phyloP scores from a whole-genome alignment of 345 rosid species.

The Hirschfeldia incana region DNA sequence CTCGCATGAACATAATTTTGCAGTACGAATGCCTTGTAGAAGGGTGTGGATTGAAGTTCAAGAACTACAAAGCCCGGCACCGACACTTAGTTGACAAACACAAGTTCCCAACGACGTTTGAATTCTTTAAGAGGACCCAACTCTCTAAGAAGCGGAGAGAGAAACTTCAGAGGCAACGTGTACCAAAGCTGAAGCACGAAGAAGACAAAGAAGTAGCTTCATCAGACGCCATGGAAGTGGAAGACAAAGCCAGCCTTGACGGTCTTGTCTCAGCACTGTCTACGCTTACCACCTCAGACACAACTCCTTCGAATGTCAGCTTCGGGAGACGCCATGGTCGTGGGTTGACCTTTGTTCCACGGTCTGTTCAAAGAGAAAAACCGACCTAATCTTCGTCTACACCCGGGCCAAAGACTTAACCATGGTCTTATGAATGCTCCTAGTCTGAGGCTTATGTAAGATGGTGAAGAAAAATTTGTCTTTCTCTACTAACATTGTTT shows the following conservation, averaged over 20 bases:
- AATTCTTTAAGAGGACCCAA: slow-evolving; percentile 69
- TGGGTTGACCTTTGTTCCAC: slow-evolving; percentile 74
- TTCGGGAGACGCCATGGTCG: slow-evolving; percentile 80
- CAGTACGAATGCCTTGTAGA: slow-evolving; percentile 96
- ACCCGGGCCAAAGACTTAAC: slow-evolving; percentile 36
- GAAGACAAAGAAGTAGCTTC: slow-evolving; percentile 35
- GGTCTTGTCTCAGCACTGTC: slow-evolving; percentile 84
- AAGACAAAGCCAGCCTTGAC: slow-evolving; percentile 55
- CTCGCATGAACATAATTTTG: slow-evolving; percentile 3
- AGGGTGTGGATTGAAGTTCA: slow-evolving; percentile 81
- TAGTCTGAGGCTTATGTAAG: slow-evolving; percentile 6
- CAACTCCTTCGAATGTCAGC: slow-evolving; percentile 75
- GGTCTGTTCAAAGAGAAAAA: slow-evolving; percentile 54
- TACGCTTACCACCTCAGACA: slow-evolving; percentile 66
- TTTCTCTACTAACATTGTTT: slow-evolving; percentile 3
- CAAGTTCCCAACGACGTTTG: slow-evolving; percentile 81
- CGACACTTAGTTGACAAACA: slow-evolving; percentile 88
- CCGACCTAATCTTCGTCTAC: slow-evolving; percentile 39
- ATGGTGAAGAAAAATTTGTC: slow-evolving; percentile 21
- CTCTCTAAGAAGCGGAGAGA: slow-evolving; percentile 83
- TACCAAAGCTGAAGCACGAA: slow-evolving; percentile 17
- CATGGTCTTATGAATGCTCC: slow-evolving; percentile 7
- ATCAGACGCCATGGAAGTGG: slow-evolving; percentile 71
- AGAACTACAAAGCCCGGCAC: slow-evolving; percentile 72
- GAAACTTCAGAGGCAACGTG: slow-evolving; percentile 47